These are phyloP conservation scores for Ustilago vetiveriae DNA, from an alignment of 1,284 basidiomycete genomes.

Conservation along the genomic window DNA sequence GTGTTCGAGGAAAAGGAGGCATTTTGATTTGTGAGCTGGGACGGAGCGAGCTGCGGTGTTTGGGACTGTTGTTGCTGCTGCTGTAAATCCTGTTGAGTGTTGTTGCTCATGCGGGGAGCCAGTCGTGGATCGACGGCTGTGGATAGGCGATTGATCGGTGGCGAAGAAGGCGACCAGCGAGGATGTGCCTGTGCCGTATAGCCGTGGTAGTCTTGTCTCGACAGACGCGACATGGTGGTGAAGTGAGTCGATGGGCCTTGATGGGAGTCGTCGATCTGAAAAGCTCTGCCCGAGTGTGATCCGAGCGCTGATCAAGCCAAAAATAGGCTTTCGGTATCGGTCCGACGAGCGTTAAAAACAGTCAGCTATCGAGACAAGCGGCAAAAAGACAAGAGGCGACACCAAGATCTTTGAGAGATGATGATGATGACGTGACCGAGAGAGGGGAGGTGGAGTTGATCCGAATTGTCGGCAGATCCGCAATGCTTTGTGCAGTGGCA, in stretches of 20 bases:
- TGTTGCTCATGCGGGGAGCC: constrained; percentile 29
- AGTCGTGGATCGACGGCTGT: constrained; percentile 29
- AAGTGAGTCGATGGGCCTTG: not conserved
- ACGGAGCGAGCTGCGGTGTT: constrained; percentile 25
- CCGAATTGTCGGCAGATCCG: too few species aligned
- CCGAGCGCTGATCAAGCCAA: too few species aligned
- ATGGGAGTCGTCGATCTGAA: too few species aligned
- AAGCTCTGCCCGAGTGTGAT: too few species aligned
- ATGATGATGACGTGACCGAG: too few species aligned
- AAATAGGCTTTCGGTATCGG: too few species aligned
- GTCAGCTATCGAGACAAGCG: too few species aligned
- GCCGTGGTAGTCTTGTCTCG: constrained; percentile 42
- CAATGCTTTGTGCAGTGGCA: too few species aligned
- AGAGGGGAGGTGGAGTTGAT: too few species aligned
- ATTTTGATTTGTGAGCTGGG: constrained; percentile 8
- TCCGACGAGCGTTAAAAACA: too few species aligned
- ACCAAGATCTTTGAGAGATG: too few species aligned
- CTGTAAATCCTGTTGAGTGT: constrained; percentile 28
- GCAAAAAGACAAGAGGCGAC: too few species aligned
- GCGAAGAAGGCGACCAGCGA: constrained; percentile 46
- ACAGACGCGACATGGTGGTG: constrained; percentile 41
- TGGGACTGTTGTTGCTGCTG: constrained; percentile 32
- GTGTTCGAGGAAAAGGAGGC: constrained; percentile 19
- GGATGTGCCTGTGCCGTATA: constrained; percentile 33
- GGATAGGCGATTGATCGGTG: constrained; percentile 41